A percentile compares a stretch with the other conserved stretches of the same genome.
Evolutionary conservation across 1,139 yeast genomes (phyloP).

Genomic region (Candida sojae): DNA sequence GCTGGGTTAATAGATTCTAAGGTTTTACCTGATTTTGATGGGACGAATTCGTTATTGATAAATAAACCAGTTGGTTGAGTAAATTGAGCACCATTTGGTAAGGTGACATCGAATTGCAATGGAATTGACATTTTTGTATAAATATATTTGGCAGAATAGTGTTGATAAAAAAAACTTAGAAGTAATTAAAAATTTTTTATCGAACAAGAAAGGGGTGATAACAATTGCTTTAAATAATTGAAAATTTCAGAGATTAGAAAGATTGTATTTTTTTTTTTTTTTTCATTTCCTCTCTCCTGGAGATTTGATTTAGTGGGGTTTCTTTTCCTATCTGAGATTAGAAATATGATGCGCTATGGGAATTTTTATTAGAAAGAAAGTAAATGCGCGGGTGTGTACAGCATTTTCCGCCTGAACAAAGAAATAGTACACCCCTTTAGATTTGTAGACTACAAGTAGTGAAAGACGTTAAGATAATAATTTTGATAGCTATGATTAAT

Average conservation of each 20-base stretch:
- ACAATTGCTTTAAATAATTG: background rate
- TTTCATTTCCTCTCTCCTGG: background rate
- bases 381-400: too few relatives aligned
- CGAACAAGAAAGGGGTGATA: background rate
- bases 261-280: background rate
- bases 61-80: constrained; percentile 77
- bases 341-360: background rate
- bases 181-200: background rate
- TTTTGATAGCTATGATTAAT: too few relatives aligned
- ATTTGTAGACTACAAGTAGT: too few relatives aligned
- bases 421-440: too few relatives aligned
- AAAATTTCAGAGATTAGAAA: background rate
- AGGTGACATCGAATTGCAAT: constrained; percentile 43
- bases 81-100: constrained; percentile 58
- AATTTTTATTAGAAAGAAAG: background rate
- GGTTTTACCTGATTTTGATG: constrained; percentile 61
- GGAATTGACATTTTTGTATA: constrained; percentile 22
- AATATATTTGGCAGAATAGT: background rate
- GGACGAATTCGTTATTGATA: constrained; percentile 78
- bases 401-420: too few relatives aligned
- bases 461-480: too few relatives aligned
- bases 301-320: background rate
- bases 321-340: background rate
- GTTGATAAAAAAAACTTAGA: background rate
- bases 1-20: constrained; percentile 65